These are phyloP conservation scores for Aspergillus sclerotialis DNA, from an alignment of 2,329 filamentous ascomycete species.

Conservation along the genomic window DNA sequence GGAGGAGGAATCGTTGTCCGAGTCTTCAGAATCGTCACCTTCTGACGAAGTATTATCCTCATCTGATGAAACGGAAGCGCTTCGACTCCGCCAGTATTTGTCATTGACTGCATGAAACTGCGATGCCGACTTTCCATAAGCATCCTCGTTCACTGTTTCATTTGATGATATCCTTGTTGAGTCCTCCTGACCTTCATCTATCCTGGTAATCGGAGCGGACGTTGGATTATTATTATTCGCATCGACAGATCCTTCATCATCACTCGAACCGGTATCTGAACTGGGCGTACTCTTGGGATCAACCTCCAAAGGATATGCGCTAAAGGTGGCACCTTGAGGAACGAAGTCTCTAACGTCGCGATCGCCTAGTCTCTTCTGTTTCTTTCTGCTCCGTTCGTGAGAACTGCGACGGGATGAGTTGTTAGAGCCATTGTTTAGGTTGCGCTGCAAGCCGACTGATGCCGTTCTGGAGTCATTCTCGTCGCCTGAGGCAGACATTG, in stretches of 20 bases:
- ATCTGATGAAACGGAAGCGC: slow-evolving; percentile 20
- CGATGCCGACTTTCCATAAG: slow-evolving; percentile 10
- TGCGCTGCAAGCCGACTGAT: slow-evolving; percentile 34
- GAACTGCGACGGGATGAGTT: slow-evolving; percentile 18
- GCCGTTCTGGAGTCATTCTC: slow-evolving; percentile 42
- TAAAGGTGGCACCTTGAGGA: slow-evolving; percentile 30
- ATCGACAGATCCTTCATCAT: slow-evolving; percentile 7
- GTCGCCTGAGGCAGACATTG: slow-evolving; percentile 23
- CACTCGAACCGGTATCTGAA: slow-evolving; percentile 18
- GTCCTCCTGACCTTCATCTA: slow-evolving; percentile 39
- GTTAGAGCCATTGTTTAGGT: slow-evolving; percentile 15
- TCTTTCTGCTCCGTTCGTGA: slow-evolving; percentile 14
- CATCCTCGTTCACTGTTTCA: slow-evolving; percentile 15
- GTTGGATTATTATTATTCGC: slow-evolving; percentile 10
- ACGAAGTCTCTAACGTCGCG: slow-evolving; percentile 29
- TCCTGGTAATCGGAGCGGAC: slow-evolving; percentile 29
- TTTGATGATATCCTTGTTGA: slow-evolving; percentile 38
- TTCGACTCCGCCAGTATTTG: slow-evolving; percentile 31
- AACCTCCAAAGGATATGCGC: slow-evolving; percentile 22
- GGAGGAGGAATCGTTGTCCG: slow-evolving; percentile 14
- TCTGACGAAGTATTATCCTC: background rate
- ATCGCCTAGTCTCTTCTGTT: slow-evolving; percentile 17
- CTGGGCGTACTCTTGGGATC: slow-evolving; percentile 26
- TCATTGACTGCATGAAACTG: slow-evolving; percentile 30
- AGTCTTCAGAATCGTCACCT: slow-evolving; percentile 5